Evolutionary conservation across 768 basidiomycete species (phyloP).

Genomic region (Russula virescens): DNA sequence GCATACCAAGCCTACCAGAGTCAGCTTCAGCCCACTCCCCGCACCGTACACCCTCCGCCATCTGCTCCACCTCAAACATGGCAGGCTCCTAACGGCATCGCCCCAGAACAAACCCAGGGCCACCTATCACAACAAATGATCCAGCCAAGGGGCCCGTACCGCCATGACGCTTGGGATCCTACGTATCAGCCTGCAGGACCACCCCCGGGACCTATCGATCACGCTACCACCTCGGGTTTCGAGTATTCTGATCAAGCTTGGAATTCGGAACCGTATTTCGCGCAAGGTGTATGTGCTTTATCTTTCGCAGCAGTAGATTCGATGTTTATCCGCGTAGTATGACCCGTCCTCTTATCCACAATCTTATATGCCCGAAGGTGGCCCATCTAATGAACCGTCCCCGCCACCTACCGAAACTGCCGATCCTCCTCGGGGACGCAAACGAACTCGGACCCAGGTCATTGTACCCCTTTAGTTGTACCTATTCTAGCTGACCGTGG

Average conservation of each 20-base stretch:
- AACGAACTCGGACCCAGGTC: constrained; percentile 58
- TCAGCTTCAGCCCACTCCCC: constrained; percentile 35
- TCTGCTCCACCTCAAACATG: constrained; percentile 55
- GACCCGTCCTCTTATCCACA: constrained; percentile 52
- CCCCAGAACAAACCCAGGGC: constrained; percentile 60
- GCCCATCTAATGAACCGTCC: constrained; percentile 38
- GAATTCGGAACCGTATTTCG: constrained; percentile 50
- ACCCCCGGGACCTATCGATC: constrained; percentile 43
- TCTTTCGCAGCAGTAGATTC: background rate
- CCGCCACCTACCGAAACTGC: constrained; percentile 23
- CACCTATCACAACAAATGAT: constrained; percentile 34
- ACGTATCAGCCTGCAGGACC: constrained; percentile 41
- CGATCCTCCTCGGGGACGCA: constrained; percentile 56
- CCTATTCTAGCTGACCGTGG: constrained; percentile 13
- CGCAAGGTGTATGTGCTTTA: constrained; percentile 41
- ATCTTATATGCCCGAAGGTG: constrained; percentile 49
- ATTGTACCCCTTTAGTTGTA: background rate
- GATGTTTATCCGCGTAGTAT: constrained; percentile 37
- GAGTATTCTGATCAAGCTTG: constrained; percentile 53
- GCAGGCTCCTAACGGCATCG: constrained; percentile 56
- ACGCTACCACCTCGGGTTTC: constrained; percentile 42
- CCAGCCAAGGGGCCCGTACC: constrained; percentile 24
- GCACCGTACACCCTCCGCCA: constrained; percentile 42
- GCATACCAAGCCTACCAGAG: constrained; percentile 35
- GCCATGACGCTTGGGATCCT: constrained; percentile 43